Percentiles rank a stretch among this genome's conserved stretches.
Evolutionary conservation across 495 filamentous ascomycete genomes (phyloP).

Genomic region (Aspergillus cavernicola): DNA sequence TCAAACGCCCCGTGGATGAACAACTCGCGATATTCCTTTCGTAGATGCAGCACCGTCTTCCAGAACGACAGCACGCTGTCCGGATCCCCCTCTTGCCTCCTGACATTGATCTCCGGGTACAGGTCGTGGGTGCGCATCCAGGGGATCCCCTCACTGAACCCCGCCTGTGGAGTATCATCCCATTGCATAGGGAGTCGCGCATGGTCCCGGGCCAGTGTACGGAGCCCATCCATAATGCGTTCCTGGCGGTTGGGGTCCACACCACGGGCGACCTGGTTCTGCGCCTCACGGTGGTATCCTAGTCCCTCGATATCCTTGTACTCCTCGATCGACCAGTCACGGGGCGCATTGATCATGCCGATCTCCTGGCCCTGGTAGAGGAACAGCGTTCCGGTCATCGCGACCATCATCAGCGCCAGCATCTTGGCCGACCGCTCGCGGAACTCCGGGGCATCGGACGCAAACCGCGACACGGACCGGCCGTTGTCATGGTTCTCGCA

Average conservation of each 20-base stretch:
- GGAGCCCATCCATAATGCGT: conserved; percentile 20
- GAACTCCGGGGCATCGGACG: conserved; percentile 33
- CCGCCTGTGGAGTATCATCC: conserved; percentile 43
- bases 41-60: conserved; percentile 35
- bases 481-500: conserved; percentile 62
- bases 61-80: conserved; percentile 45
- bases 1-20: conserved; percentile 54
- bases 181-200: conserved; percentile 58
- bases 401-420: conserved; percentile 50
- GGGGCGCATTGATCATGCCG: conserved; percentile 63
- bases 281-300: conserved; percentile 46
- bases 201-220: conserved; percentile 39
- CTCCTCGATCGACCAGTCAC: conserved; percentile 54
- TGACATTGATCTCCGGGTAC: conserved; percentile 41
- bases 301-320: conserved; percentile 62
- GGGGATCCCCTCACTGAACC: conserved; percentile 34
- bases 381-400: conserved; percentile 61
- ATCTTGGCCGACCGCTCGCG: conserved; percentile 51
- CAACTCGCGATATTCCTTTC: conserved; percentile 45
- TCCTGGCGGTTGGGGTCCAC: conserved; percentile 13
- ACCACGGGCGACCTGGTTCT: background rate
- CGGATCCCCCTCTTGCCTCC: conserved; percentile 32
- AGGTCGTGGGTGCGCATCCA: conserved; percentile 54
- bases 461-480: conserved; percentile 53
- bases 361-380: conserved; percentile 69